These are phyloP conservation scores for Ciborinia camelliae DNA, from an alignment of 2,329 filamentous ascomycete species.

Conservation along the genomic window DNA sequence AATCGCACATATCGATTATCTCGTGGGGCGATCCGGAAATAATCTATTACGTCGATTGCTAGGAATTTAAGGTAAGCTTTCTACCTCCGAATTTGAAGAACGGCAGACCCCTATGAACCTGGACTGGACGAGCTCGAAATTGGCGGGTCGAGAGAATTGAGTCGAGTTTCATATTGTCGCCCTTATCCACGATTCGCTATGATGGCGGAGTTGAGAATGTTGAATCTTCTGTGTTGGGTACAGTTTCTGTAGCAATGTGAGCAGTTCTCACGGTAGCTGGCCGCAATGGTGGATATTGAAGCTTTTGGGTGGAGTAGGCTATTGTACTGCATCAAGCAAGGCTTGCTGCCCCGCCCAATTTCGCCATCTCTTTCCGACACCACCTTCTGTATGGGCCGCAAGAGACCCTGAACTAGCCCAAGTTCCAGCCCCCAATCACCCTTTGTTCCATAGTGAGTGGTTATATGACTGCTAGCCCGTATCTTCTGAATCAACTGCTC, in stretches of 20 bases:
- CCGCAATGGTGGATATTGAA: not conserved
- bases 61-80: slow-evolving; percentile 32
- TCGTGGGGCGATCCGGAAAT: slow-evolving; percentile 32
- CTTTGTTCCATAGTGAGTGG: not conserved
- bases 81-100: slow-evolving; percentile 15
- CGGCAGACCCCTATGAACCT: slow-evolving; percentile 27
- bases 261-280: slow-evolving; percentile 4
- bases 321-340: slow-evolving; percentile 11
- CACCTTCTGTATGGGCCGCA: not conserved
- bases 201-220: not conserved
- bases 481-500: not conserved
- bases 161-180: not conserved
- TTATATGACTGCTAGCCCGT: not conserved
- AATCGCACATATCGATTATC: slow-evolving; percentile 29
- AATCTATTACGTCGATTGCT: slow-evolving; percentile 28
- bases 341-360: slow-evolving; percentile 14
- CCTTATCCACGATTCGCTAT: not conserved
- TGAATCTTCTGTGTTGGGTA: not conserved
- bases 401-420: not conserved
- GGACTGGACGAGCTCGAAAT: not conserved
- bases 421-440: not conserved
- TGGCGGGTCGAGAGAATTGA: not conserved
- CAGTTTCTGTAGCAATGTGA: slow-evolving; percentile 11
- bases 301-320: not conserved
- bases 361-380: slow-evolving; percentile 3